Evolutionary conservation across 1,139 yeast species (phyloP), one percentile per base, ranked within the genome.

Genomic region (Pichia kudriavzevii): DNA sequence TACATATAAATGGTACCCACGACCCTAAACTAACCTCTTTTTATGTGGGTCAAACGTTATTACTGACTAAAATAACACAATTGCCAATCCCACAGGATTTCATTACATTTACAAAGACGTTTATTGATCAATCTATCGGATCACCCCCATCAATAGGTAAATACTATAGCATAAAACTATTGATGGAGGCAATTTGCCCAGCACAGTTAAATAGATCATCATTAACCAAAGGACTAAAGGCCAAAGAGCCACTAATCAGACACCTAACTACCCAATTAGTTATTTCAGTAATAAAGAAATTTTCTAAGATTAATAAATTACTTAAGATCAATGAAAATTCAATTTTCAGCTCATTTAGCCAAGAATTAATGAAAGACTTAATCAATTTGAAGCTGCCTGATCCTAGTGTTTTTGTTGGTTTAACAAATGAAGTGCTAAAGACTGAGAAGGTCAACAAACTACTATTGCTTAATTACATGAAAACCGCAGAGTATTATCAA

Each of bases 1-100:
- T 72, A 4, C 67, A 72, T 23, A 69, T 46, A 3, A 46, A 46
- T 31, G 60, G 60, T 21, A 40, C 50, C 4, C 52, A 53, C 40
- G 59, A 54, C 35, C 59, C 60, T 1, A 52, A 52, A 27, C 32
- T 55, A n/a, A 45, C 93, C 1, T 76, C 88, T 5, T 84, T 82
- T 63, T 88, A 94, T 88, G 64, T 87, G 23, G 80, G 91, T 8
- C 79, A 74, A 56, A 71, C 85, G 1, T 61, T 79, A 19, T 58
- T 85, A 7, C 61, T 80, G 34, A 67, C 78, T 1, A 70, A 74
- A 39, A 64, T 82, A 9, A 65, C 82, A 12, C 66, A 66, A 28
- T 50, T 80, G 2, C 72, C 77, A 2, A 50, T 75, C 10, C 83
- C 82, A 2, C 48, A 48, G 7, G 53, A 59, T 7, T 47, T 53